These are phyloP conservation scores for Mycena galericulata DNA, from an alignment of 768 basidiomycete species.

Conservation along the genomic window DNA sequence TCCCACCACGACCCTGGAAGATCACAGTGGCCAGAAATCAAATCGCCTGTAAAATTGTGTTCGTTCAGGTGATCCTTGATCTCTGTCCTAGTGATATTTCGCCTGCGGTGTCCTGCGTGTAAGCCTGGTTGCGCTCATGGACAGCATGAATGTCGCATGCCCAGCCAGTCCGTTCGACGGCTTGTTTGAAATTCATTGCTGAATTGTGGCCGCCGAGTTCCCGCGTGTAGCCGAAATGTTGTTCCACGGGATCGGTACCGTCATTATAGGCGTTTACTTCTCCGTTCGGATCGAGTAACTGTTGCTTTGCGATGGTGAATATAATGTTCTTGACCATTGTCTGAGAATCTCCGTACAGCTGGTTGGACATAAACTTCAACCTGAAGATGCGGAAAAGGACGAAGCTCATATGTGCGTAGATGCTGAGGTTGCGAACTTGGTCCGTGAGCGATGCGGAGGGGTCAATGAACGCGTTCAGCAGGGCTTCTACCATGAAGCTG, in stretches of 20 bases:
- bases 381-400: constrained; percentile 36
- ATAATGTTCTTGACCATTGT: constrained; percentile 41
- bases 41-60: neutral
- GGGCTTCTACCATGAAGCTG: constrained; percentile 18
- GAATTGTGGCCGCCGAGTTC: neutral
- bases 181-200: neutral
- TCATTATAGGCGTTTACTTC: constrained; percentile 32
- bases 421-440: constrained; percentile 41
- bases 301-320: constrained; percentile 37
- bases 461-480: constrained; percentile 42
- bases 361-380: constrained; percentile 40
- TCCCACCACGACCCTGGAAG: neutral
- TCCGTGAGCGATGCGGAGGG: constrained; percentile 36
- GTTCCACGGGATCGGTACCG: neutral
- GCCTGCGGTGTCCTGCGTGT: neutral
- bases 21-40: neutral
- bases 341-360: constrained; percentile 46
- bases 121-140: neutral
- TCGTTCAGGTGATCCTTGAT: constrained; percentile 3
- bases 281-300: constrained; percentile 33
- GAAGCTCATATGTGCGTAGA: constrained; percentile 40
- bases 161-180: neutral
- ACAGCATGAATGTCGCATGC: neutral
- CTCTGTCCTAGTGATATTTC: neutral
- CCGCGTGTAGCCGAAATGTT: constrained; percentile 12